Percentiles rank a stretch among this genome's conserved stretches.
Evolutionary conservation across 2,329 filamentous ascomycete species (phyloP).

Genomic region (Trichothecium roseum): DNA sequence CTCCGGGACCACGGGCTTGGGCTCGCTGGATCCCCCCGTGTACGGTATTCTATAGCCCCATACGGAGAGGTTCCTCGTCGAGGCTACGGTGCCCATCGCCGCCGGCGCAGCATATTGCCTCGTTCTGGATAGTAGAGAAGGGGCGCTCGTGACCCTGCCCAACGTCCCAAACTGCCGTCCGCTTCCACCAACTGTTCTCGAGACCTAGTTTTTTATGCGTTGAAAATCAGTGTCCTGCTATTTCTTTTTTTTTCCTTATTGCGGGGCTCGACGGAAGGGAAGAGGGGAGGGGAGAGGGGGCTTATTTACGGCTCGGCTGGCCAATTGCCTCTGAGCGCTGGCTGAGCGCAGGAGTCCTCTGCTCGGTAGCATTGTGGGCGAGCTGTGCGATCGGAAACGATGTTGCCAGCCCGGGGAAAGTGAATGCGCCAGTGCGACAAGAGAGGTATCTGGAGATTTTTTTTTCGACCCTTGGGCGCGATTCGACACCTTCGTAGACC

Average conservation of each 20-base stretch:
- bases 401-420: not conserved
- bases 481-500: constrained; percentile 3
- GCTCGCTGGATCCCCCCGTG: constrained; percentile 3
- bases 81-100: constrained; percentile 18
- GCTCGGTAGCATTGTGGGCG: constrained; percentile 32
- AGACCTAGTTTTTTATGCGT: constrained; percentile 2
- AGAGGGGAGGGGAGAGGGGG: not conserved
- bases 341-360: constrained; percentile 29
- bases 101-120: constrained; percentile 14
- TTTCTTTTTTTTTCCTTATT: not conserved
- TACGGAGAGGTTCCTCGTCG: constrained; percentile 17
- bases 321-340: constrained; percentile 18
- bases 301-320: constrained; percentile 17
- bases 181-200: constrained; percentile 17
- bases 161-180: constrained; percentile 25
- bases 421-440: constrained; percentile 5
- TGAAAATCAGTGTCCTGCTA: not conserved
- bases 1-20: constrained; percentile 9
- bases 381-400: not conserved
- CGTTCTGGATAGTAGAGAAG: constrained; percentile 13
- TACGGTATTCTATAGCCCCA: constrained; percentile 17
- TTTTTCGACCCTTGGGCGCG: constrained; percentile 8
- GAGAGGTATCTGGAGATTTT: constrained; percentile 7
- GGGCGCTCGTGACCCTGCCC: constrained; percentile 8
- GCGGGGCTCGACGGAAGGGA: no score